phyloP scores from a whole-genome alignment of 352 stramenopile species.

The Pythium scleroteichum region DNA sequence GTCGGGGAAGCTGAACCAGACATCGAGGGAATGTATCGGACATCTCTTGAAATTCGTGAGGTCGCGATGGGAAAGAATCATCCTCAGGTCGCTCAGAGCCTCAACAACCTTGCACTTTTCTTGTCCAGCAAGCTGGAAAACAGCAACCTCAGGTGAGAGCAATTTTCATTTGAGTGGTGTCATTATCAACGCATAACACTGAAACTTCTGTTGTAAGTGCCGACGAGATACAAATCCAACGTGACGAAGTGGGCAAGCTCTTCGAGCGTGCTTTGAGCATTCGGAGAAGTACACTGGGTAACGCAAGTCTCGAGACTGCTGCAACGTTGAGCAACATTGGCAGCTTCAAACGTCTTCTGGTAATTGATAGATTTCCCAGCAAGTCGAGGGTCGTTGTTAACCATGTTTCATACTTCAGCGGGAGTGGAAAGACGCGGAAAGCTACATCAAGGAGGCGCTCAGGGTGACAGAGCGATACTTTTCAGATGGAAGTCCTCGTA shows the following conservation, averaged over 20 bases:
- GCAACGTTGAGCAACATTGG: slow-evolving; percentile 84
- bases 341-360: slow-evolving; percentile 76
- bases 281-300: slow-evolving; percentile 66
- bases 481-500: slow-evolving; percentile 69
- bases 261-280: slow-evolving; percentile 72
- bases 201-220: background rate
- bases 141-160: slow-evolving; percentile 46
- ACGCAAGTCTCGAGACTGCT: slow-evolving; percentile 78
- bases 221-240: slow-evolving; percentile 35
- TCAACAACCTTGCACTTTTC: slow-evolving; percentile 82
- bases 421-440: slow-evolving; percentile 65
- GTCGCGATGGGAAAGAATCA: slow-evolving; percentile 63
- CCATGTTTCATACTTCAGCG: slow-evolving; percentile 28
- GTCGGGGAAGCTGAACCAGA: slow-evolving; percentile 36
- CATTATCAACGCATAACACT: too few species aligned
- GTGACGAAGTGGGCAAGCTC: slow-evolving; percentile 58
- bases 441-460: slow-evolving; percentile 74
- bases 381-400: too few species aligned
- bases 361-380: too few species aligned
- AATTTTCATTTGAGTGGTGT: too few species aligned
- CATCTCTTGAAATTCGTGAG: slow-evolving; percentile 77
- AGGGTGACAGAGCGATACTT: slow-evolving; percentile 81
- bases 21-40: slow-evolving; percentile 73
- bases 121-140: slow-evolving; percentile 65
- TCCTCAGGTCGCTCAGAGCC: slow-evolving; percentile 73